Evolutionary conservation across 805 yeast species (phyloP).

Genomic region (Starmerella floris): DNA sequence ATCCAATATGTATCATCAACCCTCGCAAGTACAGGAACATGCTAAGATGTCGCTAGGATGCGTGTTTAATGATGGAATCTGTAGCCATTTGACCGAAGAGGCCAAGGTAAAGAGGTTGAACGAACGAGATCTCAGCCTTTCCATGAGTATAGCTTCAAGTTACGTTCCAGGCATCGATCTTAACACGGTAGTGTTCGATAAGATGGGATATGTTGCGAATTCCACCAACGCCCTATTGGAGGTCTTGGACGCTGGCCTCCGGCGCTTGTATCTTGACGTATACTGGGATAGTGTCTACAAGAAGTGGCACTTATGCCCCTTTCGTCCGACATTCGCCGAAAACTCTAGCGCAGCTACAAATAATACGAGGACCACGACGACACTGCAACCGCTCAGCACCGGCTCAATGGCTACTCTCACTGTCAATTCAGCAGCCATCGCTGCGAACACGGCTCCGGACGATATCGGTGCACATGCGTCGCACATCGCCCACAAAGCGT

Average conservation of each 20-base stretch:
- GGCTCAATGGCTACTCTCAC: not conserved
- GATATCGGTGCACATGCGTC: not conserved
- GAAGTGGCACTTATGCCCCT: slow-evolving; percentile 46
- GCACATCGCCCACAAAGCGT: not conserved
- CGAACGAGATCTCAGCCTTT: slow-evolving; percentile 27
- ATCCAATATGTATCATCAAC: too few species aligned
- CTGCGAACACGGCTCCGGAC: not conserved
- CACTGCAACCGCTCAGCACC: not conserved
- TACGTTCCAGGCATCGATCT: slow-evolving; percentile 28
- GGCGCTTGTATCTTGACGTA: slow-evolving; percentile 33
- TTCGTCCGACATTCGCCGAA: slow-evolving; percentile 8
- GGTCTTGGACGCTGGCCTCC: slow-evolving; percentile 29
- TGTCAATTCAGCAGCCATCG: not conserved
- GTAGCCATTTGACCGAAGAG: slow-evolving; percentile 17
- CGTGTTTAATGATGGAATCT: slow-evolving; percentile 15
- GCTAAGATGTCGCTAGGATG: slow-evolving; percentile 17
- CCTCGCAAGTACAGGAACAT: not conserved
- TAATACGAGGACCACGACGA: not conserved
- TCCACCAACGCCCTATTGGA: slow-evolving; percentile 19
- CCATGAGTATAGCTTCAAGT: slow-evolving; percentile 26
- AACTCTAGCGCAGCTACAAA: not conserved
- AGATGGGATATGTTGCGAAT: slow-evolving; percentile 24
- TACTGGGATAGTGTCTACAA: slow-evolving; percentile 36
- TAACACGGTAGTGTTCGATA: slow-evolving; percentile 23
- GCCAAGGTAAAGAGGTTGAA: slow-evolving; percentile 21